Base-by-base conservation (phyloP, 768 basidiomycete genomes). In the Ramaria sp. region DNA sequence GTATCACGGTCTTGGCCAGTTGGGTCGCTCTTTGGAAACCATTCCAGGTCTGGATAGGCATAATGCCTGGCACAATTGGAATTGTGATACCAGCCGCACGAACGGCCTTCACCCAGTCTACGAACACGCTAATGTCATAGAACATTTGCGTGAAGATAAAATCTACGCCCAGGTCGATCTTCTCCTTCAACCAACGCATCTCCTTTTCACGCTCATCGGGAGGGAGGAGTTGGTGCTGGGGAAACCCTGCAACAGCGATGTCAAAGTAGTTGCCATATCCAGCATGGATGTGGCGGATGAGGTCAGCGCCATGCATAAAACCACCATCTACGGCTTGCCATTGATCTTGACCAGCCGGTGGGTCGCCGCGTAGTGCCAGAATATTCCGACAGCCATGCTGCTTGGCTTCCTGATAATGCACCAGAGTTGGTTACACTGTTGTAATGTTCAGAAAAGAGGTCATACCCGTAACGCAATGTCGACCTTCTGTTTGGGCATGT, bases 91-190 rank as follows among this genome's bases (percentile, higher is more conserved):
- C 92, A 0, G 86, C 89, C 11, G 76, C 87, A 58, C 92, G 82
- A 33, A 91, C 82, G 45, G 80, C 74, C 59, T 82, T 83, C 41
- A 89, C 93, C 96, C 96, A 99, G 51, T 77, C 75, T 65, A 96
- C 83, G 73, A 99, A 98, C 63, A 98, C 67, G 34, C 90, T 79
- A 49, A 86, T 84, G 64, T 96, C 94, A 72, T 94, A 96, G 74
- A 97, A 97, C 91, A 97, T 92, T 70, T 97, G 94, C 0, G 94
- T 96, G 75, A 97, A 96, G 70, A 97, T 96, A 72, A 95, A 90
- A 67, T 83, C 78, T 59, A 85, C 88, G 39, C 94, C 93, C 10
- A 83, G 88, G 61, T 95, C 92, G 58, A 94, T 72, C 71, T 97
- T 97, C 61, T 88, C 84, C 71, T 95, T 95, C 61, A 96, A 76